phyloP scores from a whole-genome alignment of 1,284 basidiomycete genomes.

The Bjerkandera adusta region DNA sequence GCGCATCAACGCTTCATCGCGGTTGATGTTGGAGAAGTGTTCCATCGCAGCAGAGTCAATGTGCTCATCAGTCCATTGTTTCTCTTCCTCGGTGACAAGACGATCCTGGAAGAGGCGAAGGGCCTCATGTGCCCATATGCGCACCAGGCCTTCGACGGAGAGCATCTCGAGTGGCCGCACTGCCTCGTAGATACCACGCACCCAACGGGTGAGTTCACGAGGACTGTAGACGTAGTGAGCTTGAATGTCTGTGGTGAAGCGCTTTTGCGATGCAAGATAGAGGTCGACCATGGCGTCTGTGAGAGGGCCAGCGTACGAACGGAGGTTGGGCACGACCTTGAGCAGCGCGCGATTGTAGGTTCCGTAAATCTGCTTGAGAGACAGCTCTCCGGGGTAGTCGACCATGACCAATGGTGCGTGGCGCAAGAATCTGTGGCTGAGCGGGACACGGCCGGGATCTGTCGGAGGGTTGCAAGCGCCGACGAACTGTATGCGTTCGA shows the following conservation, averaged over 20 bases:
- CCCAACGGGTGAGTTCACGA: conserved; percentile 98
- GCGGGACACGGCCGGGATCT: conserved; percentile 98
- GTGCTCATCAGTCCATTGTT: conserved; percentile 91
- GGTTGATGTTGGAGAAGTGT: conserved; percentile 92
- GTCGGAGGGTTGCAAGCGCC: conserved; percentile 99
- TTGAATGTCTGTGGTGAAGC: conserved; percentile 94
- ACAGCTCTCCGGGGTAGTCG: conserved; percentile 97
- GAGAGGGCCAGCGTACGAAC: conserved; percentile 91
- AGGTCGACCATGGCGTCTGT: conserved; percentile 98
- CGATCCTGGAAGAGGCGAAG: conserved; percentile 98
- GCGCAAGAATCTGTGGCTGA: conserved; percentile 95
- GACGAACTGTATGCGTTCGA: conserved; percentile 99
- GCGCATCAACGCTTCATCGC: conserved; percentile 77
- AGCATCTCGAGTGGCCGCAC: conserved; percentile 91
- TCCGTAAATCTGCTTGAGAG: conserved; percentile 97
- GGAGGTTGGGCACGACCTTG: conserved; percentile 93
- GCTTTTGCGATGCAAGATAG: conserved; percentile 91
- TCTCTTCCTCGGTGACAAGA: conserved; percentile 89
- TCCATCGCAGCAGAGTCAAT: conserved; percentile 84
- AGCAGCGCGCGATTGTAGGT: conserved; percentile 98
- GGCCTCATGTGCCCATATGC: conserved; percentile 98
- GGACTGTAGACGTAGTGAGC: conserved; percentile 99
- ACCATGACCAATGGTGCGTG: conserved; percentile 99
- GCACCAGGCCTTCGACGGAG: conserved; percentile 91
- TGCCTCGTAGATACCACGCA: conserved; percentile 96